Evolutionary conservation across 78 protist species (phyloP).

Genomic region (Dictyostelium firmibasis): DNA sequence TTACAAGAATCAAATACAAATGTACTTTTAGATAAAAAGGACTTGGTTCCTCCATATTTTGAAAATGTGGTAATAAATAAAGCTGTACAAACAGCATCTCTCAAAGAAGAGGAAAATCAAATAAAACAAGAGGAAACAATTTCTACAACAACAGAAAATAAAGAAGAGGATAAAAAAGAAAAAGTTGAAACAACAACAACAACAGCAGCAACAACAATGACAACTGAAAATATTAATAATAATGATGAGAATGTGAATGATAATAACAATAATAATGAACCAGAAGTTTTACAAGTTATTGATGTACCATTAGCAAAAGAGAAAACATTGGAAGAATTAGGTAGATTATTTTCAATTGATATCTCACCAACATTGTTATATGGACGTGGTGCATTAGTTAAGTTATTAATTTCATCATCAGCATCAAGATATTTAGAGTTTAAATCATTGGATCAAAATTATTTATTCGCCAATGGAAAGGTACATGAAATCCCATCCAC

Average conservation of each 20-base stretch:
- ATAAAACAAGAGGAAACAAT: background rate
- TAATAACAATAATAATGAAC: background rate
- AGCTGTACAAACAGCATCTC: background rate
- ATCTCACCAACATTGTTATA: conserved; percentile 35
- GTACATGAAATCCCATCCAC: conserved; percentile 81
- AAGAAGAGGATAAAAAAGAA: background rate
- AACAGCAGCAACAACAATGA: background rate
- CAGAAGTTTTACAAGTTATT: background rate
- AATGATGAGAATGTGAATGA: background rate
- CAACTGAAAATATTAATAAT: background rate
- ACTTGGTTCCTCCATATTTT: conserved; percentile 6
- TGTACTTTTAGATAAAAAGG: background rate
- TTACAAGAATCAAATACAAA: conserved; percentile 15
- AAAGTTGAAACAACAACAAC: background rate
- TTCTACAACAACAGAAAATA: background rate
- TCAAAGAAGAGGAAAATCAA: background rate
- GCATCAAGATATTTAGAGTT: conserved; percentile 85
- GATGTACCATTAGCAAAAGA: background rate
- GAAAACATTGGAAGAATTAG: background rate
- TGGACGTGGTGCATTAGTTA: conserved; percentile 63
- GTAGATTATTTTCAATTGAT: conserved; percentile 54
- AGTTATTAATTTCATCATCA: conserved; percentile 62
- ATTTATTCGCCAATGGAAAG: background rate
- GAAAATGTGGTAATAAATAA: background rate
- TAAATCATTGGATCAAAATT: conserved; percentile 70